phyloP scores from a whole-genome alignment of 768 basidiomycete genomes.

The Leccinum incarnatum region DNA sequence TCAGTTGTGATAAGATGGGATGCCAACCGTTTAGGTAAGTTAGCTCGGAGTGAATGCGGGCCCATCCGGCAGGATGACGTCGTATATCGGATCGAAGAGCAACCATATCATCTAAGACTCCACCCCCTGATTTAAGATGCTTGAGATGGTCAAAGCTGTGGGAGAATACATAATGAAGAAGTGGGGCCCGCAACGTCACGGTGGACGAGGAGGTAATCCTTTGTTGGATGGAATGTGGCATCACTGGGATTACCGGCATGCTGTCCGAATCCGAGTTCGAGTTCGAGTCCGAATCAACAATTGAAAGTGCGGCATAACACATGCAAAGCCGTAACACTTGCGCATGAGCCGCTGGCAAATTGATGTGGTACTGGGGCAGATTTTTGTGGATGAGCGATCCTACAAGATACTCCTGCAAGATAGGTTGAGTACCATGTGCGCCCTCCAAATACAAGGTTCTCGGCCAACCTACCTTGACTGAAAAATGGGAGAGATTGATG shows the following conservation, averaged over 20 bases:
- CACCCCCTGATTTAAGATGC: no score
- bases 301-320: not conserved
- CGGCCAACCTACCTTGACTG: slow-evolving; percentile 11
- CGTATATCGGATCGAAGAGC: not conserved
- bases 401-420: no score
- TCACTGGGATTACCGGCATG: not conserved
- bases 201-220: no score
- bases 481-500: slow-evolving; percentile 14
- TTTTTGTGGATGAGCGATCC: not conserved
- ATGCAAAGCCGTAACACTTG: not conserved
- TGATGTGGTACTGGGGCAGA: not conserved
- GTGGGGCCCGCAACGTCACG: not conserved
- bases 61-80: not conserved
- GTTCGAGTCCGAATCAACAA: not conserved
- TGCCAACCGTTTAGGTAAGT: not conserved
- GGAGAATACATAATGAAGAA: not conserved
- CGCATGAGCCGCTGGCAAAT: not conserved
- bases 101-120: not conserved
- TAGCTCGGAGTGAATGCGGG: not conserved
- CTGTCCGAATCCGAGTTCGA: not conserved
- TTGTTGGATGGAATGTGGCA: no score
- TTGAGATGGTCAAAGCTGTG: not conserved
- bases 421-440: not conserved
- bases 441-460: no score
- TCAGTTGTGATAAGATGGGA: not conserved